phyloP scores from a whole-genome alignment of 495 filamentous ascomycete genomes.

The Xylaria telfairii region DNA sequence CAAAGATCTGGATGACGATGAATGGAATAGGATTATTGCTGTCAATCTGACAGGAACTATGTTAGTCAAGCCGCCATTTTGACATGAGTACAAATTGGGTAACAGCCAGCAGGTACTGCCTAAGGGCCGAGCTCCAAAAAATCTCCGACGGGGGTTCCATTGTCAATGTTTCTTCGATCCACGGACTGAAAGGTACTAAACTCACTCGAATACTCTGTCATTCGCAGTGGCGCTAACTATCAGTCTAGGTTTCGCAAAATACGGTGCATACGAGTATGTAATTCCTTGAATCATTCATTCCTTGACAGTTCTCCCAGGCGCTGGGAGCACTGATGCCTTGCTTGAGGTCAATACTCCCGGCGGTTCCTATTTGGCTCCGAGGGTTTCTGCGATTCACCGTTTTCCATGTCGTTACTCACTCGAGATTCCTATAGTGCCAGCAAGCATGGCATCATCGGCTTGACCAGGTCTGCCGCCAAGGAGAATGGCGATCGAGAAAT shows the following conservation, averaged over 20 bases:
- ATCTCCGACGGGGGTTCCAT: slow-evolving; percentile 57
- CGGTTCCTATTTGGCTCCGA: neutral
- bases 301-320: neutral
- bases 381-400: neutral
- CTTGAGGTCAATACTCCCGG: neutral
- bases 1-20: slow-evolving; percentile 47
- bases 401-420: slow-evolving; percentile 14
- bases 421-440: slow-evolving; percentile 40
- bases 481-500: slow-evolving; percentile 61
- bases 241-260: slow-evolving; percentile 44
- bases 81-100: slow-evolving; percentile 12
- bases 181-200: slow-evolving; percentile 56
- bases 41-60: slow-evolving; percentile 65
- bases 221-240: slow-evolving; percentile 22
- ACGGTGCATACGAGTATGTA: slow-evolving; percentile 55
- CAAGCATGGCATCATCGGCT: slow-evolving; percentile 64
- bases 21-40: slow-evolving; percentile 60
- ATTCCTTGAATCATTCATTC: neutral
- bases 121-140: slow-evolving; percentile 59
- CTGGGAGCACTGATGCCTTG: neutral
- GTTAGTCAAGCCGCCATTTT: slow-evolving; percentile 37
- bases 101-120: slow-evolving; percentile 40
- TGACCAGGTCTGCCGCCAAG: slow-evolving; percentile 63
- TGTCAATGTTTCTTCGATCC: slow-evolving; percentile 64
- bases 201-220: neutral